Base-by-base conservation (phyloP, 495 filamentous ascomycete species). In the Aspergillus nanangensis region DNA sequence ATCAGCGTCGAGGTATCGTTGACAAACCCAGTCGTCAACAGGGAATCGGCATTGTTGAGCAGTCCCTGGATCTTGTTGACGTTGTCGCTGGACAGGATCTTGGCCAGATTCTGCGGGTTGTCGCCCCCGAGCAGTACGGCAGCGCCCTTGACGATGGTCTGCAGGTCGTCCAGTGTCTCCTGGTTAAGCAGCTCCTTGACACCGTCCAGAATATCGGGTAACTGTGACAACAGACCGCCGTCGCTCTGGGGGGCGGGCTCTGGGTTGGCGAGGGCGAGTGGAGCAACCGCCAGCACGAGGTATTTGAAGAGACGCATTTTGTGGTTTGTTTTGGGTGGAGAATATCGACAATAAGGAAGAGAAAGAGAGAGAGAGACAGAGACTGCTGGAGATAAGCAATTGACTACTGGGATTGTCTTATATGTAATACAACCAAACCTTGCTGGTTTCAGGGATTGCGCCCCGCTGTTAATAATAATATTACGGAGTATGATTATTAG, bases 1-100 rank as follows among this genome's bases (percentile, higher is more conserved):
- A 78, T 75, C 38, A 78, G 45, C 20, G 69, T 69, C 1, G 65
- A 66, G 22, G 75, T 78, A 36, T 78, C 69, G 31, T 67, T 60
- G 9, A 69, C 66, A 44, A 69, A 69, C 11, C 53, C 43, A 44
- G 52, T 53, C 24, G 66, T 62, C 45, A 69, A 36, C 34, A 69
- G 44, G 0, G 37, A 21, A 42, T 67, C 56, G 8, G 66, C 66
- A 33, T 66, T 69, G 35, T 47, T 55, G 33, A 69, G 46, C 15
- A 69, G 51, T 42, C 55, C 51, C 27, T 63, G 57, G 47, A 69
- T 34, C 38, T 62, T 52, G 38, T 57, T 50, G 46, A 66, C 50
- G 43, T 65, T 69, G 19, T 55, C 34, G 21, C 49, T 29, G 18
- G 60, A 55, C 13, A 67, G 57, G 27, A 69, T 38, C 44, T 60